Conservation (phyloP, 2,329 filamentous ascomycete species). For the Stylonectria norvegica region DNA sequence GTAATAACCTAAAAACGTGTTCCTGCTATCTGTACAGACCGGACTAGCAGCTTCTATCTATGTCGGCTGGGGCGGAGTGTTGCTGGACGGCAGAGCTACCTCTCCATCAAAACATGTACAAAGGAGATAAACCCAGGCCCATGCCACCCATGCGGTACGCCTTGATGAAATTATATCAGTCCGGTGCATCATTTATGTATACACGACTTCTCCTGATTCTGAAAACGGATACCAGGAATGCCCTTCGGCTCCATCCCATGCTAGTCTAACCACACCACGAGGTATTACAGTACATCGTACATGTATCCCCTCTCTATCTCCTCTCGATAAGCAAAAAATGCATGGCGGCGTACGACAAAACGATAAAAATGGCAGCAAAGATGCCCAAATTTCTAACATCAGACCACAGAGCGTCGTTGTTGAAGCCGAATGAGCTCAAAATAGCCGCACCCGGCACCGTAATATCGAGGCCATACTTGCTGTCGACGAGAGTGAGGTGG, state of each 20-base stretch:
- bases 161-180: background rate
- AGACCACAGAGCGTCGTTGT: slow-evolving; percentile 79
- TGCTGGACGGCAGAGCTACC: too few relatives aligned
- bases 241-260: background rate
- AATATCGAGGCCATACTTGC: slow-evolving; percentile 95
- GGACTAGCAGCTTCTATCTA: too few relatives aligned
- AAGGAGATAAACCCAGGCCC: too few relatives aligned
- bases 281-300: background rate
- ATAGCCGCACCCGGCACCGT: slow-evolving; percentile 94
- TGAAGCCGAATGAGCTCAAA: slow-evolving; percentile 89
- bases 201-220: too few relatives aligned
- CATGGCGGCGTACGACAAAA: slow-evolving; percentile 89
- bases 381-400: slow-evolving; percentile 79
- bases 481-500: slow-evolving; percentile 82
- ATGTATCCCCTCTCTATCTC: slow-evolving; percentile 36
- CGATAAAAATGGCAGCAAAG: slow-evolving; percentile 78
- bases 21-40: too few relatives aligned
- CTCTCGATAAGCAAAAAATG: slow-evolving; percentile 90
- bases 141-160: background rate
- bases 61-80: too few relatives aligned
- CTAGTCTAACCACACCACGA: slow-evolving; percentile 6
- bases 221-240: background rate
- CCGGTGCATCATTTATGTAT: background rate
- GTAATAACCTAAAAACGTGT: too few relatives aligned
- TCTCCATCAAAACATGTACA: too few relatives aligned